Evolutionary conservation across 495 filamentous ascomycete genomes (phyloP), one percentile per base, ranked within the genome.

Genomic region (Apodospora peruviana): DNA sequence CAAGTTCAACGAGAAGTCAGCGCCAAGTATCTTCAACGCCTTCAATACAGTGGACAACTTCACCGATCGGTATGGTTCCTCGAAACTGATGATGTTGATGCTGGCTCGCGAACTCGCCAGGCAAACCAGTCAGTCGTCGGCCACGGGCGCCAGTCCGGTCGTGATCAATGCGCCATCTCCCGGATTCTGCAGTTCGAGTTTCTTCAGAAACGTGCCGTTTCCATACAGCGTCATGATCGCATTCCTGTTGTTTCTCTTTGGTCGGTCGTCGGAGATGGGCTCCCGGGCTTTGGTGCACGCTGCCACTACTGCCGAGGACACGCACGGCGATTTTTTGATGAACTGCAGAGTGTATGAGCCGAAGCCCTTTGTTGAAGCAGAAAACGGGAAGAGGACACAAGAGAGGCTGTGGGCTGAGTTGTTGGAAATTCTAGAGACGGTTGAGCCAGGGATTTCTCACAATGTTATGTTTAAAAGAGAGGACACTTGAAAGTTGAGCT

Each of bases 141-240:
- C 32, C 44, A 12, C 27, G 12, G 56, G 57, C 16, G 53, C 61
- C 3, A 54, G 57, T 19, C 48, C 52, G 34, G 75, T 86, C 16
- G 67, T 80, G 19, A 58, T 85, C 44, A 81, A 79, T 55, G 62
- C 69, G 18, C 35, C 76, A 5, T 76, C 73, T 43, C 81, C 81
- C 0, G 77, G 79, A 1, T 49, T 79, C 34, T 80, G 74, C 57
- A 51, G 69, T 39, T 73, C 78, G 4, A 50, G 59, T 2, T 53
- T 82, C 1, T 57, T 52, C 2, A 61, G 76, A 1, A 64, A 79
- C 36, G 19, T 51, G 5, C 45, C 44, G n/a, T 21, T 36, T 2
- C 5, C 57, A 19, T 24, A 40, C 9, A 54, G 50, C 0, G 44
- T 45, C 21, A 1, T 65, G 5, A 5, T 68, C 23, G 47, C 50